Base-by-base conservation (phyloP, 2,329 filamentous ascomycete genomes). In the Chaetomium olivaceum region DNA sequence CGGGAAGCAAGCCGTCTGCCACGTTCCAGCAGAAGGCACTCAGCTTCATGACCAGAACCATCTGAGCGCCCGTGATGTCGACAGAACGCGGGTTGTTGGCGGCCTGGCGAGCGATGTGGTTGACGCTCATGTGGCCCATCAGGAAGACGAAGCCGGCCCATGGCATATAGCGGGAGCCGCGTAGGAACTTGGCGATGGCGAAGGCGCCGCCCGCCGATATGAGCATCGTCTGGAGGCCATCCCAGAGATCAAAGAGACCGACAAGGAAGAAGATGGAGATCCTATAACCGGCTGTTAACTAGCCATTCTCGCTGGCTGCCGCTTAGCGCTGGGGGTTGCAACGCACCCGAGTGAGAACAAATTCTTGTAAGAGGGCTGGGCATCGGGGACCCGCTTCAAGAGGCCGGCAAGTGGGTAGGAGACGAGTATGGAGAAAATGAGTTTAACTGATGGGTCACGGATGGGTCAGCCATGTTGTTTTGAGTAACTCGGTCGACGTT, bases 1-100 rank as follows among this genome's bases (percentile, higher is more conserved):
- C 87, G 3, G 92, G 88, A 23, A 96, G 83, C 65, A 89, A 88
- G 23, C 95, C 96, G 76, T 99, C 95, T 73, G 95, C 93, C 9
- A 98, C 89, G 75, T 98, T 98, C 95, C 95, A 99, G 80, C 92
- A 96, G 75, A 99, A 99, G 5, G 94, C 91, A 25, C 89, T 92
- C 43, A 99, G 87, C 78, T 99, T 99, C 92, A 99, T 99, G 69
- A 98, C 89, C 72, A 98, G 80, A 39, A 99, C 95, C 95, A 99
- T 99, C 78, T 99, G 95, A 1, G 94, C 93, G 50, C 91, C 93
- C 0, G 94, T 97, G 71, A 99, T 93, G 76, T 99, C 95, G 66
- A 97, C 83, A 1, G 80, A 78, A 48, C 85, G 83, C 0, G 91
- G 86, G 67, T 87, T 83, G 71, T 90, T 83, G 48, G 85, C 80